Evolutionary conservation across 768 basidiomycete genomes (phyloP).

Genomic region (Lepiota venenata): DNA sequence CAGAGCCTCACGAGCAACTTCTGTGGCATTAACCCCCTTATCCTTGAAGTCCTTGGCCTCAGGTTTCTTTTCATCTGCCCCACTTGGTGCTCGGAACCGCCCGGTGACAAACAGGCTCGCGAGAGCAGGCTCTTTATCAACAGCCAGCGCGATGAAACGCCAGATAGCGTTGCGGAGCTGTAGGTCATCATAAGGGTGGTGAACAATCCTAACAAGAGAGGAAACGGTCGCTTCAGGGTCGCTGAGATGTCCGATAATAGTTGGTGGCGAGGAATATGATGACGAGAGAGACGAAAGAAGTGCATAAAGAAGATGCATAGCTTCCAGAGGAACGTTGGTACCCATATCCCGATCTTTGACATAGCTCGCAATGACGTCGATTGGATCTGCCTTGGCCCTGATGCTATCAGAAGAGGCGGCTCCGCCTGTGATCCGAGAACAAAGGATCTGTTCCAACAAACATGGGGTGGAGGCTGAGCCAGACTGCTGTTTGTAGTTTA

Average conservation of each 20-base stretch:
- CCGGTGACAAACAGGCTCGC: constrained; percentile 78
- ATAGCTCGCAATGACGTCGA: constrained; percentile 71
- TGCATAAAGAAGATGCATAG: constrained; percentile 63
- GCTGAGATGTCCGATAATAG: constrained; percentile 74
- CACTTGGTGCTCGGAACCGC: constrained; percentile 50
- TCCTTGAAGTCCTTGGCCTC: constrained; percentile 33
- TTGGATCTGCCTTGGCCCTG: constrained; percentile 57
- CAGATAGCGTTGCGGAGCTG: constrained; percentile 73
- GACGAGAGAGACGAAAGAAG: constrained; percentile 64
- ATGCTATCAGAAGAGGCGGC: constrained; percentile 39
- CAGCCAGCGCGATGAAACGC: constrained; percentile 77
- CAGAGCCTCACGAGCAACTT: constrained; percentile 64
- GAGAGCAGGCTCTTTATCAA: constrained; percentile 85
- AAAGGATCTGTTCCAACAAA: constrained; percentile 75
- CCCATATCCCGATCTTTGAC: constrained; percentile 66
- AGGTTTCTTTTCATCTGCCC: constrained; percentile 26
- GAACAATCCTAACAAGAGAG: constrained; percentile 65
- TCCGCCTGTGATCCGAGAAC: constrained; percentile 55
- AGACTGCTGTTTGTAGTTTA: constrained; percentile 60
- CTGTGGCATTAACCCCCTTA: constrained; percentile 53
- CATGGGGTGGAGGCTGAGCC: constrained; percentile 43
- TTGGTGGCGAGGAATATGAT: constrained; percentile 59
- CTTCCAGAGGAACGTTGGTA: constrained; percentile 56
- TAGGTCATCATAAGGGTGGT: constrained; percentile 79
- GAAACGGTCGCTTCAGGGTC: constrained; percentile 71